Percentiles rank a stretch among this genome's conserved stretches.
phyloP scores from a whole-genome alignment of 78 protist species.

The Chrysochromulina parva region DNA sequence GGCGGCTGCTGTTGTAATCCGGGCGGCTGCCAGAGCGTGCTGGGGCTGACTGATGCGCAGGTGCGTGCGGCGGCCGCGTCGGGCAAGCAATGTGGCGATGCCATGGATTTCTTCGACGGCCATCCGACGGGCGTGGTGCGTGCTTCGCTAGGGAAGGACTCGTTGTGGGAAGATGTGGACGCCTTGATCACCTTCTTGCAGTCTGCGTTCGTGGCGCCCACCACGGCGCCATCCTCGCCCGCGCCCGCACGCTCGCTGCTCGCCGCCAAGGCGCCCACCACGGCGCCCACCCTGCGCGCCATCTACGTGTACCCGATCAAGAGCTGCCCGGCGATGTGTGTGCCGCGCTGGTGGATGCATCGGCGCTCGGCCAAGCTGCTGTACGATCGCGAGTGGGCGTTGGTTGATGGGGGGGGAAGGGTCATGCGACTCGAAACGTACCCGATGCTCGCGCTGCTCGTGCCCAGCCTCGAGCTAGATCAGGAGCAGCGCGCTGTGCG shows the following conservation, averaged over 20 bases:
- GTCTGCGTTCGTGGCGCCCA: background rate
- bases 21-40: slow-evolving; percentile 81
- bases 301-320: slow-evolving; percentile 73
- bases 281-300: background rate
- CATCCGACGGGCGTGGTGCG: slow-evolving; percentile 76
- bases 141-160: slow-evolving; percentile 4
- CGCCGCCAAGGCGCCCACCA: background rate
- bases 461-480: no score
- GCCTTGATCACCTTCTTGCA: slow-evolving; percentile 35
- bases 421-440: slow-evolving; percentile 51
- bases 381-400: slow-evolving; percentile 77
- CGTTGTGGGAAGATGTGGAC: slow-evolving; percentile 52
- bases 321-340: slow-evolving; percentile 61
- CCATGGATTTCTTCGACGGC: background rate
- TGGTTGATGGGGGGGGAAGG: slow-evolving; percentile 60
- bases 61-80: slow-evolving; percentile 42
- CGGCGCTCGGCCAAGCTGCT: slow-evolving; percentile 31
- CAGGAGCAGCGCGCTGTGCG: no score
- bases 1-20: slow-evolving; percentile 88
- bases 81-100: slow-evolving; percentile 63
- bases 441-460: slow-evolving; percentile 46
- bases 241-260: background rate
- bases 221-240: background rate
- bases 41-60: slow-evolving; percentile 40
- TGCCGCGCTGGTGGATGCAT: slow-evolving; percentile 54